Evolutionary conservation across 768 basidiomycete genomes (phyloP).

Genomic region (Hericium alpestre): DNA sequence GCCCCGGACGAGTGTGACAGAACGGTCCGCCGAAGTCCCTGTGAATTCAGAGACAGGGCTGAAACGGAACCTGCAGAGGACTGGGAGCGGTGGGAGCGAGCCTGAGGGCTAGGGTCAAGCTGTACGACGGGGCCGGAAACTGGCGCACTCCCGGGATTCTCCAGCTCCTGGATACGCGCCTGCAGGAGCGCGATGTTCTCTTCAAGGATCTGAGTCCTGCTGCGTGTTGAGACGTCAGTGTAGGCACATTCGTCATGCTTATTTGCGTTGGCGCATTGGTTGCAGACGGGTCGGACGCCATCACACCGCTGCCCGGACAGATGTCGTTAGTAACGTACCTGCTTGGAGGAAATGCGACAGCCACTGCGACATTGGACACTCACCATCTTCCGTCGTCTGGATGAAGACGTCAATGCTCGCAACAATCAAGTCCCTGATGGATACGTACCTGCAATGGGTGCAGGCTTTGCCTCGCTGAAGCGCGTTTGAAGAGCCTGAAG

Average conservation of each 20-base stretch:
- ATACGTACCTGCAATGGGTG: conserved; percentile 11
- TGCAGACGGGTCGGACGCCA: conserved; percentile 33
- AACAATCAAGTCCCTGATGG: background rate
- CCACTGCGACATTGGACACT: background rate
- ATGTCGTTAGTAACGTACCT: background rate
- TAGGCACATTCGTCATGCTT: conserved; percentile 61
- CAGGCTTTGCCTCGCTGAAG: conserved; percentile 4
- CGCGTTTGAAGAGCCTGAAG: too few relatives aligned
- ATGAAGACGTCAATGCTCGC: background rate
- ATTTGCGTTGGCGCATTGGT: conserved; percentile 45
- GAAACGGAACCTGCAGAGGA: too few relatives aligned
- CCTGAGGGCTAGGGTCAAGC: conserved; percentile 10
- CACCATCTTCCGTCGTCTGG: conserved; percentile 13
- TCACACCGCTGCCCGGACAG: conserved; percentile 29
- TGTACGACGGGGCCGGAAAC: conserved; percentile 5
- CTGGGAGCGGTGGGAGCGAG: background rate
- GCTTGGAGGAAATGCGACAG: too few relatives aligned
- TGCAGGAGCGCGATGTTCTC: conserved; percentile 30
- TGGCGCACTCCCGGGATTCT: conserved; percentile 8
- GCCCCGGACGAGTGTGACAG: background rate
- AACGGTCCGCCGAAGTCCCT: background rate
- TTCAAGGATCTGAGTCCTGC: conserved; percentile 33
- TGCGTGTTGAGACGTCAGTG: conserved; percentile 47
- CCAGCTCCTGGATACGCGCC: conserved; percentile 31
- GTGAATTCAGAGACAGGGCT: background rate